phyloP scores from a whole-genome alignment of 2,329 filamentous ascomycete genomes.

The Paraphaeosphaeria sporulosa region DNA sequence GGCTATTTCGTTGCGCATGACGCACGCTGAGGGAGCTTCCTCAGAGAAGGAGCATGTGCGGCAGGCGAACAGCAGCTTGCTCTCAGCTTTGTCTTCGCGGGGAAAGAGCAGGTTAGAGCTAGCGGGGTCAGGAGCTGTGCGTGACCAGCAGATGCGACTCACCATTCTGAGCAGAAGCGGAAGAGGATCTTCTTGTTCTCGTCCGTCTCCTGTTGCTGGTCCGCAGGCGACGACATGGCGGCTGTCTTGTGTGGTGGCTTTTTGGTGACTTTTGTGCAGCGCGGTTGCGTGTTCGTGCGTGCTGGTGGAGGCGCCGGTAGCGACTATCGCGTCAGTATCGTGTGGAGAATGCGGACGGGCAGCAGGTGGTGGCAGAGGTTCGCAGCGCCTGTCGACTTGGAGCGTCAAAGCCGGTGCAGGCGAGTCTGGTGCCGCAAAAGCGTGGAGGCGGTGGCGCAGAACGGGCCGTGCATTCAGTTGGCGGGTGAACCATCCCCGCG shows the following conservation, averaged over 20 bases:
- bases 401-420: not conserved
- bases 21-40: constrained; percentile 84
- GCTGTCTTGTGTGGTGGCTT: not conserved
- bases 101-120: constrained; percentile 98
- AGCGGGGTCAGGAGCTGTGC: constrained; percentile 19
- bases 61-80: constrained; percentile 92
- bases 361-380: not conserved
- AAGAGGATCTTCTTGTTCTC: constrained; percentile 76
- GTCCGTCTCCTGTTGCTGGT: constrained; percentile 51
- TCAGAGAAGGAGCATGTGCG: constrained; percentile 94
- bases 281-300: constrained; percentile 1
- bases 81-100: constrained; percentile 86
- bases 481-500: constrained; percentile 24
- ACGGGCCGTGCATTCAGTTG: constrained; percentile 12
- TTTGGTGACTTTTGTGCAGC: not conserved
- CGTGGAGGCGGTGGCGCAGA: constrained; percentile 7
- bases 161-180: constrained; percentile 98
- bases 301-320: not conserved
- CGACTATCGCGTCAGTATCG: not conserved
- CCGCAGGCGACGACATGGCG: constrained; percentile 49
- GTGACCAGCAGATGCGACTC: constrained; percentile 30
- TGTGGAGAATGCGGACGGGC: not conserved
- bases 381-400: not conserved
- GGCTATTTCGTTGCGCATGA: constrained; percentile 94
- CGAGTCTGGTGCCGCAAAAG: not conserved